Evolutionary conservation across 169 alveolate species (phyloP).

Genomic region (Eimeria tenella): DNA sequence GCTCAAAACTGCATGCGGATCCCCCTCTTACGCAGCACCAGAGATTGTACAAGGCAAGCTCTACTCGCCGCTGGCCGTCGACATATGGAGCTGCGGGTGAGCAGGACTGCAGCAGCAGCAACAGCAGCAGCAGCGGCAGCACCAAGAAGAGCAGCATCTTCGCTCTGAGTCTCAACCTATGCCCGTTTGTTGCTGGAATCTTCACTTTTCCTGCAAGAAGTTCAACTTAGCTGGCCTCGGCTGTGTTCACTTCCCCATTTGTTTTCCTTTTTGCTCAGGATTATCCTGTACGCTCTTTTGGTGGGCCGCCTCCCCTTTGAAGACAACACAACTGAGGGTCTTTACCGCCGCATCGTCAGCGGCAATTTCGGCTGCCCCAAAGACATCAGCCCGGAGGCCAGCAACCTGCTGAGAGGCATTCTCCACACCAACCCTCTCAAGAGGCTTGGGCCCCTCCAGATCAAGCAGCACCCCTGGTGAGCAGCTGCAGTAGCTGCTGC

Average conservation of each 20-base stretch:
- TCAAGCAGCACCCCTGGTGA: conserved; percentile 79
- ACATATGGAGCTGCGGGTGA: conserved; percentile 83
- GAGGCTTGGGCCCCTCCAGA: conserved; percentile 29
- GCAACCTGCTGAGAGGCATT: conserved; percentile 57
- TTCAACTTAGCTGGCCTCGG: background rate
- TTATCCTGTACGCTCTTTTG: conserved; percentile 92
- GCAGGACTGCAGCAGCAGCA: background rate
- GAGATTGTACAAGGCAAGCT: conserved; percentile 90
- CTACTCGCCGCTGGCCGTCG: conserved; percentile 68
- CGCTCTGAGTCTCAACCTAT: background rate
- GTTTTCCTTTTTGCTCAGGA: conserved; percentile 85
- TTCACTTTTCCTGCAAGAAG: background rate
- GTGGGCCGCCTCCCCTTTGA: conserved; percentile 96
- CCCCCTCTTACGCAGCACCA: conserved; percentile 97
- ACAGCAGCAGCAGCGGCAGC: conserved; percentile 8
- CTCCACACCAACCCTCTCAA: conserved; percentile 39
- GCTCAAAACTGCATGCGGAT: conserved; percentile 95
- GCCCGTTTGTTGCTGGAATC: background rate
- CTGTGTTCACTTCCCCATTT: background rate
- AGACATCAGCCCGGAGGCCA: conserved; percentile 77
- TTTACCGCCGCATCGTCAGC: conserved; percentile 88
- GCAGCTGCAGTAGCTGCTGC: background rate
- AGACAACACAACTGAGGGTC: conserved; percentile 88
- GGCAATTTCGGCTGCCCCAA: conserved; percentile 87
- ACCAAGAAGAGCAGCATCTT: background rate